Percentiles rank a stretch among this genome's conserved stretches.
These are phyloP conservation scores for Termitomyces sp. DNA, from an alignment of 768 basidiomycete species.

Conservation along the genomic window DNA sequence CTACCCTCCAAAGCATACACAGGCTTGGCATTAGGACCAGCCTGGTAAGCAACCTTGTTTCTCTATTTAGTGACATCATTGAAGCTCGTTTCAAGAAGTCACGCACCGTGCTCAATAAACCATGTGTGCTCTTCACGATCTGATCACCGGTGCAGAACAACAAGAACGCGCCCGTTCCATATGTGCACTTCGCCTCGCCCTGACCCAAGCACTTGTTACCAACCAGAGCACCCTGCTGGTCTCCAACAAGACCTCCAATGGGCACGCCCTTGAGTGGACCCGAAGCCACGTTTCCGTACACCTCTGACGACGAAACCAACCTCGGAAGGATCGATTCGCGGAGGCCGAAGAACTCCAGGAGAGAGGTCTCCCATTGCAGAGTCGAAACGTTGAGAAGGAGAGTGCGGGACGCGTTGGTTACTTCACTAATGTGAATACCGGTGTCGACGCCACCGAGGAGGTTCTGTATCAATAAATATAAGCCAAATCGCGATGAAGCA, in stretches of 20 bases:
- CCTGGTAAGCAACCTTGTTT: slow-evolving; percentile 80
- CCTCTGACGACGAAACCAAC: slow-evolving; percentile 87
- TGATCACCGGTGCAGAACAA: slow-evolving; percentile 91
- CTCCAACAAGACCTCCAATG: slow-evolving; percentile 93
- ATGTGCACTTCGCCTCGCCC: slow-evolving; percentile 97
- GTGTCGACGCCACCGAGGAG: slow-evolving; percentile 71
- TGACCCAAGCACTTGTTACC: slow-evolving; percentile 92
- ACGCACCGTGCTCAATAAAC: slow-evolving; percentile 80
- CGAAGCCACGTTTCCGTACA: slow-evolving; percentile 74
- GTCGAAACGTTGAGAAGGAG: slow-evolving; percentile 82
- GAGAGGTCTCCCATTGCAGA: slow-evolving; percentile 76
- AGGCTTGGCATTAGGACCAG: slow-evolving; percentile 71
- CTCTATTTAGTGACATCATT: slow-evolving; percentile 3
- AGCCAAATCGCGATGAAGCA: slow-evolving; percentile 4
- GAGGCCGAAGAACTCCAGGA: slow-evolving; percentile 86
- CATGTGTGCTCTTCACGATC: slow-evolving; percentile 80
- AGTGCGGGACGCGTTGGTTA: slow-evolving; percentile 95
- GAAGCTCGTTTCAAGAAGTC: neutral
- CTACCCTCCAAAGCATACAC: slow-evolving; percentile 94
- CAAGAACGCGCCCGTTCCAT: slow-evolving; percentile 95
- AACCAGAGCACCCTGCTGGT: slow-evolving; percentile 94
- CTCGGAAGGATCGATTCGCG: slow-evolving; percentile 74
- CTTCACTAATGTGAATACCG: slow-evolving; percentile 82
- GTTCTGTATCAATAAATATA: slow-evolving; percentile 42
- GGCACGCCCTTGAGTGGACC: slow-evolving; percentile 71